These are phyloP conservation scores for Aspergillus sp. DNA, from an alignment of 2,329 filamentous ascomycete species.

Conservation along the genomic window DNA sequence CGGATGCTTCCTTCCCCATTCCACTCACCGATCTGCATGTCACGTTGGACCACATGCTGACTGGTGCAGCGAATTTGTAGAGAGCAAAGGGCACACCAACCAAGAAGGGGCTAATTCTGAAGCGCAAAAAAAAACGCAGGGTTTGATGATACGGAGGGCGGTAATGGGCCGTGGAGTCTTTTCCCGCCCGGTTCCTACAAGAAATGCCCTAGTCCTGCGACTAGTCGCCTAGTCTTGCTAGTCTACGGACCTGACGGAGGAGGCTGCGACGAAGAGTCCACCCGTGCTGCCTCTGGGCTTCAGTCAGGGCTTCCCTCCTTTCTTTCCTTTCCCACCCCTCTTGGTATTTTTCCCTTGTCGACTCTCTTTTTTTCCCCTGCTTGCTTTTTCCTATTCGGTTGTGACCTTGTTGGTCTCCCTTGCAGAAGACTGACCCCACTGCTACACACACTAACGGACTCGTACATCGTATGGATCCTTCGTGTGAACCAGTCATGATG, in stretches of 20 bases:
- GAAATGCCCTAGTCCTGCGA: slow-evolving; percentile 13
- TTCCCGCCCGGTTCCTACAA: not conserved
- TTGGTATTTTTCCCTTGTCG: not conserved
- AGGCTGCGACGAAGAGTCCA: slow-evolving; percentile 16
- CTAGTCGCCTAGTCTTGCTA: slow-evolving; percentile 18
- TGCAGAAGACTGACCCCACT: slow-evolving; percentile 15
- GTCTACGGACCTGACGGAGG: slow-evolving; percentile 18
- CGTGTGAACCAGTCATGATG: not conserved
- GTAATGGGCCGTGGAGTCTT: slow-evolving; percentile 11
- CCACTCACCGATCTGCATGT: slow-evolving; percentile 16
- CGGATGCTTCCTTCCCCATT: not conserved
- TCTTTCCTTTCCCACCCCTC: slow-evolving; percentile 1
- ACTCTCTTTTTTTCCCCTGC: not conserved
- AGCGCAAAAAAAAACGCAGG: not conserved
- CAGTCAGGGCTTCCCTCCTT: not conserved
- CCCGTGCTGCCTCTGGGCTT: not conserved
- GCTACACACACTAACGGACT: slow-evolving; percentile 23
- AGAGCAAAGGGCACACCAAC: no score
- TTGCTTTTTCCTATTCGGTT: slow-evolving; percentile 9
- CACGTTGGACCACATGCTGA: slow-evolving; percentile 21
- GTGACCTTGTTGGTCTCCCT: not conserved
- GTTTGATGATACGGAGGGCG: not conserved
- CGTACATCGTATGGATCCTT: slow-evolving; percentile 9
- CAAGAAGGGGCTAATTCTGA: not conserved
- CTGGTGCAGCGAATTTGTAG: not conserved